Conservation (phyloP, 2,329 filamentous ascomycete species). For the Alternaria brassicae region DNA sequence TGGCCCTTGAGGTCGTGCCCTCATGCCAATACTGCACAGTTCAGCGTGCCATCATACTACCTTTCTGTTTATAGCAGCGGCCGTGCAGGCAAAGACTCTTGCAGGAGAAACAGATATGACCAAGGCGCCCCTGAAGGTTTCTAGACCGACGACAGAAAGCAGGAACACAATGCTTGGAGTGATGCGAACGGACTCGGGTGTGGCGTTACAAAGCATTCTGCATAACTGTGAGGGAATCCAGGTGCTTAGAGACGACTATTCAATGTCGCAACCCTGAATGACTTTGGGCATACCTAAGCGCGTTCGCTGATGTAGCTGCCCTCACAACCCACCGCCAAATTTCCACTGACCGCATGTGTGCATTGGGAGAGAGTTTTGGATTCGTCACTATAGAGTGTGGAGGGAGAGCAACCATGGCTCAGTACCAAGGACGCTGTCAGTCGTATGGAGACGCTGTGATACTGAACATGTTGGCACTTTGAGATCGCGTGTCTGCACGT, state of each 20-base stretch:
- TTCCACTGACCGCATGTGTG: neutral
- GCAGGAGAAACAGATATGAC: neutral
- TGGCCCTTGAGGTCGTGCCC: neutral
- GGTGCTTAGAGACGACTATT: neutral
- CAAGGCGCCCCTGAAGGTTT: neutral
- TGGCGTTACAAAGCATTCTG: neutral
- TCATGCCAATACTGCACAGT: neutral
- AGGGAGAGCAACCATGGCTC: neutral
- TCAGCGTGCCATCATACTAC: neutral
- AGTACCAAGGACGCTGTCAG: neutral
- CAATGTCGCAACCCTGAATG: neutral
- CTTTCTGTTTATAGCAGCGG: neutral
- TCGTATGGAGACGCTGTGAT: neutral
- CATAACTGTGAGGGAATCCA: neutral
- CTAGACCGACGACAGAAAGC: neutral
- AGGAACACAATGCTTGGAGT: neutral
- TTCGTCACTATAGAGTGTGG: neutral
- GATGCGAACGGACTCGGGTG: neutral
- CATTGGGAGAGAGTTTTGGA: neutral
- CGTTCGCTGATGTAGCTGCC: neutral
- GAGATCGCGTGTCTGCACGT: slow-evolving; percentile 5
- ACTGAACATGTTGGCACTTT: neutral
- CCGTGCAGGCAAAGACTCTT: neutral
- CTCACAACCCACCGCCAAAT: neutral
- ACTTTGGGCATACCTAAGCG: neutral